phyloP scores from a whole-genome alignment of 2,329 filamentous ascomycete species.

The Claviceps purpurea region DNA sequence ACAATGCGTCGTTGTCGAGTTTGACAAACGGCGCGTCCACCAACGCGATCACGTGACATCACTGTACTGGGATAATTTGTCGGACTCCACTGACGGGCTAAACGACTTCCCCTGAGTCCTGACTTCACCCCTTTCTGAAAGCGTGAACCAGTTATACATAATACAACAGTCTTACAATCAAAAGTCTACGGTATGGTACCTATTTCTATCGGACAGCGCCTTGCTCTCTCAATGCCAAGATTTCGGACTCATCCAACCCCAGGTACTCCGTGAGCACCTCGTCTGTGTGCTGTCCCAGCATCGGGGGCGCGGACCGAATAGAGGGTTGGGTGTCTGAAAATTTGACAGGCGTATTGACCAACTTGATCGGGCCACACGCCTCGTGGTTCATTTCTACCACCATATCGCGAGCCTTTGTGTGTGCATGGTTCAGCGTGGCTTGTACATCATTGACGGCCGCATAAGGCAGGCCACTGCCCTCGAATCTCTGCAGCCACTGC shows the following conservation, averaged over 20 bases:
- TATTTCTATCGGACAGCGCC: slow-evolving; percentile 46
- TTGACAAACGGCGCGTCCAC: not conserved
- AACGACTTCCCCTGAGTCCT: no score
- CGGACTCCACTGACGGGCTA: no score
- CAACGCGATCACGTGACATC: not conserved
- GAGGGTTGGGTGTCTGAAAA: slow-evolving; percentile 72
- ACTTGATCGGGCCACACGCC: slow-evolving; percentile 69
- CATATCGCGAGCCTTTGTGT: slow-evolving; percentile 79
- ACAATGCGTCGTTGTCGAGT: no score
- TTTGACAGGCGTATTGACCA: slow-evolving; percentile 92
- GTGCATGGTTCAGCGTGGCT: slow-evolving; percentile 67
- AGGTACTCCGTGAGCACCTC: slow-evolving; percentile 57
- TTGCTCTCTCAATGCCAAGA: slow-evolving; percentile 47
- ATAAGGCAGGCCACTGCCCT: slow-evolving; percentile 85
- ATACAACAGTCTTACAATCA: no score
- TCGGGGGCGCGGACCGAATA: slow-evolving; percentile 67
- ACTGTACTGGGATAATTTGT: no score
- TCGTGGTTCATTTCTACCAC: slow-evolving; percentile 76
- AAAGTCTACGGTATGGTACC: not conserved
- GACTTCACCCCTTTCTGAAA: not conserved
- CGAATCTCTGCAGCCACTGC: slow-evolving; percentile 76
- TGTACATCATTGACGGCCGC: slow-evolving; percentile 91
- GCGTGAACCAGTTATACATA: not conserved
- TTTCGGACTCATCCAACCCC: slow-evolving; percentile 43
- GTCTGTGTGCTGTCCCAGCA: slow-evolving; percentile 74